These are phyloP conservation scores for Aspergillus ochraceus DNA, from an alignment of 2,329 filamentous ascomycete species.

Conservation along the genomic window DNA sequence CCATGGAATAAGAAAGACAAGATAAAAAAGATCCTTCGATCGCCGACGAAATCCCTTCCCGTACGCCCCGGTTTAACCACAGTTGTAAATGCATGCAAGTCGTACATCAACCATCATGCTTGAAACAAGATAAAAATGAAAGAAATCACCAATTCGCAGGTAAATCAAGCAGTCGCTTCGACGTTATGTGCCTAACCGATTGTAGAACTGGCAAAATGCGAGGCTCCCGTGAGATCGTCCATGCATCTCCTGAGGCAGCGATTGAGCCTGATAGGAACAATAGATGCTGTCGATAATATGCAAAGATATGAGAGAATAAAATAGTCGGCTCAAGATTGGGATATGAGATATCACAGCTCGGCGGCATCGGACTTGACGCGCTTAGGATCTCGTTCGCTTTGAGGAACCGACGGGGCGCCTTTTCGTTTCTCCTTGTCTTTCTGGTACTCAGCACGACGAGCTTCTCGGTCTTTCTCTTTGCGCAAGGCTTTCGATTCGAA, in stretches of 20 bases:
- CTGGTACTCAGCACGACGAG: constrained; percentile 47
- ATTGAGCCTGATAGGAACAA: background rate
- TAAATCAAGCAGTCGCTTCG: background rate
- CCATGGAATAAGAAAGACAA: background rate
- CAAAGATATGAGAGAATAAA: background rate
- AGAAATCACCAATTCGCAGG: background rate
- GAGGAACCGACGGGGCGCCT: constrained; percentile 33
- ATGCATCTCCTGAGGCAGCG: background rate
- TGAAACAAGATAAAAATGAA: background rate
- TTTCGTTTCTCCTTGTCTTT: constrained; percentile 53
- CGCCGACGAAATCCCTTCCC: background rate
- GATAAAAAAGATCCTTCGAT: background rate
- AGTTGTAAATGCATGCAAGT: background rate
- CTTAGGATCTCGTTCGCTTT: constrained; percentile 44
- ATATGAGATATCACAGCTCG: constrained; percentile 8
- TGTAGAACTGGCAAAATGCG: background rate
- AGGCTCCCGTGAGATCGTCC: background rate
- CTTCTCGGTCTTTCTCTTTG: constrained; percentile 74
- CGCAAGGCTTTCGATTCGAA: constrained; percentile 94
- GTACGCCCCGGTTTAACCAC: background rate
- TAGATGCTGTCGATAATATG: background rate
- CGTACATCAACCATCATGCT: background rate
- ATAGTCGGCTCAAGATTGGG: background rate
- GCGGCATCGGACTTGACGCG: constrained; percentile 32
- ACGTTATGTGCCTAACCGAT: background rate